phyloP scores from a whole-genome alignment of 352 stramenopile species.

The Phytopythium litorale region DNA sequence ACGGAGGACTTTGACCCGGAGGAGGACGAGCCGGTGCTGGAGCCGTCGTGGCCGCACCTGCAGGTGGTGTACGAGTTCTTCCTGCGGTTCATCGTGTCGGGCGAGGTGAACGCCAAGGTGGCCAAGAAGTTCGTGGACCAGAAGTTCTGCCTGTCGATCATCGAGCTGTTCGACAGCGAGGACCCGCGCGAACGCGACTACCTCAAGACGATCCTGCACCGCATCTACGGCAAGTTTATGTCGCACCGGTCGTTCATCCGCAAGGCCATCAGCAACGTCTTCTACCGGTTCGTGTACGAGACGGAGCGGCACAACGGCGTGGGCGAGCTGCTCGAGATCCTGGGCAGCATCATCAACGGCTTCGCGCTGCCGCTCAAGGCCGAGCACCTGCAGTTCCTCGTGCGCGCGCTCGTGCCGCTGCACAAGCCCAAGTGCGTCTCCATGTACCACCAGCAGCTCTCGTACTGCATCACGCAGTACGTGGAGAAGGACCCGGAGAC shows the following conservation, averaged over 20 bases:
- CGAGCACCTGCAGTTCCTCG: constrained; percentile 96
- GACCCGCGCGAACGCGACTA: constrained; percentile 98
- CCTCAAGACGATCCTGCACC: constrained; percentile 99
- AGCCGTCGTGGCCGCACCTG: constrained; percentile 97
- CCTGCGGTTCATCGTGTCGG: constrained; percentile 96
- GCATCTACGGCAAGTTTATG: constrained; percentile 99
- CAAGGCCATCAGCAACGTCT: constrained; percentile 97
- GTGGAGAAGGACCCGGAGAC: constrained; percentile 99
- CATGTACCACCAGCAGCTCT: constrained; percentile 98
- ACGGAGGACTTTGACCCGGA: constrained; percentile 99
- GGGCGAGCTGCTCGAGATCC: constrained; percentile 97
- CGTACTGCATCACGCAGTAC: constrained; percentile 99
- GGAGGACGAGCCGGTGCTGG: constrained; percentile 97
- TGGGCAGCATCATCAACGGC: constrained; percentile 98
- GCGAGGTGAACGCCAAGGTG: constrained; percentile 97
- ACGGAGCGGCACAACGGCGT: constrained; percentile 95
- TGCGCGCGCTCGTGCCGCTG: constrained; percentile 95
- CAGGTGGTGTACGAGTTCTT: constrained; percentile 99
- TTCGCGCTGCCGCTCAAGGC: constrained; percentile 99
- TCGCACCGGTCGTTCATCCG: constrained; percentile 97
- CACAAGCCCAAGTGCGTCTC: constrained; percentile 97
- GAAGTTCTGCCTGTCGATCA: constrained; percentile 94
- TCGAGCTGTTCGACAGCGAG: constrained; percentile 94
- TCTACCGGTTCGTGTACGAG: constrained; percentile 99
- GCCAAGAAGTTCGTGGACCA: constrained; percentile 98